Evolutionary conservation across 2,329 filamentous ascomycete genomes (phyloP), one percentile per base, ranked within the genome.

Genomic region (Dothiorella sarmentorum): DNA sequence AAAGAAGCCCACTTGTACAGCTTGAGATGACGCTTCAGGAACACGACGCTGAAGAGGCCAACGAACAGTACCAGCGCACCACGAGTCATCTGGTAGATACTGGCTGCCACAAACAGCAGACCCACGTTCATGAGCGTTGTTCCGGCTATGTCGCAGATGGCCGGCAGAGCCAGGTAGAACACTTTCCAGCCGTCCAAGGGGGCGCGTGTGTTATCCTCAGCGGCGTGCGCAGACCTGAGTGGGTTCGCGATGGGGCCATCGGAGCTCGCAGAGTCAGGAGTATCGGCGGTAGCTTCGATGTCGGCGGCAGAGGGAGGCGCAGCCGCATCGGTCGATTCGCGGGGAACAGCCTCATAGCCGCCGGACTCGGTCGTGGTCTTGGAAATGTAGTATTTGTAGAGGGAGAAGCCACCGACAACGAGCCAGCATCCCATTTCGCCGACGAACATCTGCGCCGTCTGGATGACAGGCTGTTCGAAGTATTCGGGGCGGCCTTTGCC

Each of bases 121-220:
- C 94, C 94, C 4, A 91, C 89, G 69, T 99, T 99, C 92, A 99
- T 97, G 58, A 97, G 82, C 3, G 94, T 99, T 4, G 94, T 99
- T 47, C 91, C 94, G 22, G 89, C 85, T 63, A 97, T 96, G 71
- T 99, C 94, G 75, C 92, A 97, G 69, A 91, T 88, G 40, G 94
- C 90, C 1, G 94, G 94, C 10, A 96, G 78, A 7, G 91, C 87
- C 56, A 99, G 82, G 27, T 97, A 75, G 3, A 88, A 68, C 18
- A 96, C 81, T 62, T 84, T 87, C 73, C 80, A 84, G 10, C 93
- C 93, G 33, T 78, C 78, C 20, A 97, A 82, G 27, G 79, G 80
- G 27, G 80, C 69, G 17, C 84, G 77, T 3, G 86, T 80, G 24
- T 85, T 84, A 11, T 80, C 75, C 51, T 81, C 80, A 31, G 26